Evolutionary conservation across 805 yeast species (phyloP).

Genomic region (Grigorovia yakushimaensis): DNA sequence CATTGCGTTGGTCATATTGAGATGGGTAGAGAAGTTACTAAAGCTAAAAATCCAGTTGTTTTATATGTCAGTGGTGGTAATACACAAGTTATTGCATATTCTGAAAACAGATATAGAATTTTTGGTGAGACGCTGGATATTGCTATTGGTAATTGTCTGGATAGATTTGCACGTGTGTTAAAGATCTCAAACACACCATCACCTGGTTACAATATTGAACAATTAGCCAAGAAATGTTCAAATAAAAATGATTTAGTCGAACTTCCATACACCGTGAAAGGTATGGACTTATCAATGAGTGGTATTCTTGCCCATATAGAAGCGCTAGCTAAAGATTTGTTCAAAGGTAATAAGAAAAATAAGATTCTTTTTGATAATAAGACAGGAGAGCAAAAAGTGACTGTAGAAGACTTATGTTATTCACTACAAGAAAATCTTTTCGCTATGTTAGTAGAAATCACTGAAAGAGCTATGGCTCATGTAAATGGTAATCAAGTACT

Average conservation of each 20-base stretch:
- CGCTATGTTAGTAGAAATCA: conserved; percentile 95
- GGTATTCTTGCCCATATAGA: conserved; percentile 88
- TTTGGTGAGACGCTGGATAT: conserved; percentile 98
- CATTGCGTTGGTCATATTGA: conserved; percentile 98
- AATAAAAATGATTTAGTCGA: conserved; percentile 44
- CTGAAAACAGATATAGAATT: conserved; percentile 87
- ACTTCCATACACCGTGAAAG: conserved; percentile 93
- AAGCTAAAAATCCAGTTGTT: conserved; percentile 96
- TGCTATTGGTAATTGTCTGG: conserved; percentile 95
- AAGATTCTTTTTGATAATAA: conserved; percentile 30
- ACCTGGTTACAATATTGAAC: conserved; percentile 97
- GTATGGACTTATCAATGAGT: conserved; percentile 96
- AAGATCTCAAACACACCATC: conserved; percentile 87
- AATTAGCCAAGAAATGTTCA: conserved; percentile 63
- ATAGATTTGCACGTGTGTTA: conserved; percentile 87
- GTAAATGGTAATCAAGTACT: conserved; percentile 81
- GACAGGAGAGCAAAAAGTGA: conserved; percentile 41
- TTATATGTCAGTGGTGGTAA: conserved; percentile 97
- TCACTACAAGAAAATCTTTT: conserved; percentile 87
- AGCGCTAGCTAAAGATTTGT: conserved; percentile 62
- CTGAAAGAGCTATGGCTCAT: conserved; percentile 98
- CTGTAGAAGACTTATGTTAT: conserved; percentile 82
- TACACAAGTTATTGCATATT: conserved; percentile 95
- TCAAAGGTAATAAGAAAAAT: conserved; percentile 34
- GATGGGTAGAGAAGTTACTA: conserved; percentile 97